These are phyloP conservation scores for Phenoliferia sp. DNA, from an alignment of 1,284 basidiomycete genomes.

Conservation along the genomic window DNA sequence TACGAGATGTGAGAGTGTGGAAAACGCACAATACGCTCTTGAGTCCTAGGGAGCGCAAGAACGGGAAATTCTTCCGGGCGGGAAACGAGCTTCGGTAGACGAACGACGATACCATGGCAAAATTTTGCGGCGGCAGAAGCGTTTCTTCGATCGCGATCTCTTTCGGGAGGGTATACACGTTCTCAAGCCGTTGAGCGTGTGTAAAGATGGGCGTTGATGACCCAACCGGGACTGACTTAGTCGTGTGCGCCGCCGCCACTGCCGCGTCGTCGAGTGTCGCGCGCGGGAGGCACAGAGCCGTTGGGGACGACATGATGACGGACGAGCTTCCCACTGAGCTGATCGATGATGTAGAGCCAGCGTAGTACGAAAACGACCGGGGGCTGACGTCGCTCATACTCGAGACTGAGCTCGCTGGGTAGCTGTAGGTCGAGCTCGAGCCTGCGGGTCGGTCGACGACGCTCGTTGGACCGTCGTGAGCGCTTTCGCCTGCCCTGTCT, in stretches of 20 bases:
- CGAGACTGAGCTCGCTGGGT: not conserved
- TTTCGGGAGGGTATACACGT: conserved; percentile 7
- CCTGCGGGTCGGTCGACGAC: not conserved
- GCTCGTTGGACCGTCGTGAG: not conserved
- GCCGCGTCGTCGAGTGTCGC: not conserved
- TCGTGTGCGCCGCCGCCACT: not conserved
- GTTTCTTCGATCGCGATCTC: conserved; percentile 14
- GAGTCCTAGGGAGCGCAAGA: conserved; percentile 49
- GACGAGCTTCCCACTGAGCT: not conserved
- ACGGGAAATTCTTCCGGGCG: conserved; percentile 51
- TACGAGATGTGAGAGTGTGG: not conserved
- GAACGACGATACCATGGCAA: conserved; percentile 46
- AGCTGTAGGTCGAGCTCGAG: not conserved
- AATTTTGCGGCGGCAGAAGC: conserved; percentile 47
- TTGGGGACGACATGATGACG: not conserved
- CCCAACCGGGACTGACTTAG: not conserved
- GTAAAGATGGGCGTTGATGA: not conserved
- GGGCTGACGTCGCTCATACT: conserved; percentile 62
- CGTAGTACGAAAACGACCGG: conserved; percentile 99
- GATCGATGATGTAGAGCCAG: conserved; percentile 76
- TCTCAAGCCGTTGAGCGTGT: conserved; percentile 2
- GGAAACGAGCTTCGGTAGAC: conserved; percentile 52
- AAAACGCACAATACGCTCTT: conserved; percentile 50
- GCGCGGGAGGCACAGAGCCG: not conserved
- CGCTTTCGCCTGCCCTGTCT: not conserved